Evolutionary conservation across 306 rosid genomes (phyloP).

Genomic region (Vigna unguiculata): DNA sequence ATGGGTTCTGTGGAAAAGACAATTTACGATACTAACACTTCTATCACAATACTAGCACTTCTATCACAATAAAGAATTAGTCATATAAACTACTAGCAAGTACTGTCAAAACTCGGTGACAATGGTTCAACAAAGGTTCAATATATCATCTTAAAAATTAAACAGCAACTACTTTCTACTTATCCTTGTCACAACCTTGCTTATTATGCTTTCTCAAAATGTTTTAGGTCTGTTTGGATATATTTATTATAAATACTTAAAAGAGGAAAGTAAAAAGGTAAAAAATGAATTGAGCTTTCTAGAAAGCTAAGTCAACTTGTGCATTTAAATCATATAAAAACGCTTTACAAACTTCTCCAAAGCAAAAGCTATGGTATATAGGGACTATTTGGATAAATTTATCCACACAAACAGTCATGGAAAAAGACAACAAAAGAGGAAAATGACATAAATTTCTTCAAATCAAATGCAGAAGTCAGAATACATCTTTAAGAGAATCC

Average conservation of each 20-base stretch:
- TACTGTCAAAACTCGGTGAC: not conserved
- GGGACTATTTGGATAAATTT: too few species aligned
- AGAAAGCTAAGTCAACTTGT: not conserved
- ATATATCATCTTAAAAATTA: not conserved
- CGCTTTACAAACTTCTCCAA: not conserved
- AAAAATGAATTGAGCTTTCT: not conserved
- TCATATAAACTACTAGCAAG: not conserved
- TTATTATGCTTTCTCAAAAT: not conserved
- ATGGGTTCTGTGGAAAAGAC: conserved; percentile 9
- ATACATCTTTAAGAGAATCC: too few species aligned
- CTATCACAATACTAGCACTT: conserved; percentile 27
- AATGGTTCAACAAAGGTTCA: not conserved
- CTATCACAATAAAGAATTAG: conserved; percentile 16
- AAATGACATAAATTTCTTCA: too few species aligned
- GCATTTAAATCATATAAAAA: not conserved
- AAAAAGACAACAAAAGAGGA: too few species aligned
- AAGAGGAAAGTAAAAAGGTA: not conserved
- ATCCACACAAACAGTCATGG: too few species aligned
- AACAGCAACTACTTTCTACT: conserved; percentile 8
- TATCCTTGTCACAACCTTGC: not conserved
- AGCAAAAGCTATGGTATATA: not conserved
- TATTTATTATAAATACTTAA: not conserved
- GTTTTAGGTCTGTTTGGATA: not conserved
- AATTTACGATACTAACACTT: not conserved
- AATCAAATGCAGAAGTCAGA: too few species aligned